These are phyloP conservation scores for Debaryomyces hansenii DNA, from an alignment of 805 yeast species.

Conservation along the genomic window DNA sequence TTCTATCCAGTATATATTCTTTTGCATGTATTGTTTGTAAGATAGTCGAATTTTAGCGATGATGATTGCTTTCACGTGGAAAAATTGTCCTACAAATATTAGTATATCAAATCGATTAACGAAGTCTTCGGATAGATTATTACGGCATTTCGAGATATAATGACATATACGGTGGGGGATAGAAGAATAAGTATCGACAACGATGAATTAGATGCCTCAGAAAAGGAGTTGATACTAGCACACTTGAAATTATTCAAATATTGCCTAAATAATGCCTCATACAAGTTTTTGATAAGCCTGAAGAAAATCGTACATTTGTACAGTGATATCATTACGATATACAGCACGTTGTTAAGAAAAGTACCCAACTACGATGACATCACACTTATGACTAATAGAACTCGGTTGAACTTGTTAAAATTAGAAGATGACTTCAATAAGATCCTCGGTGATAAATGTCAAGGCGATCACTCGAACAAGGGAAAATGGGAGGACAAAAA, in stretches of 20 bases:
- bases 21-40: background rate
- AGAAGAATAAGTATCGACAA: constrained; percentile 24
- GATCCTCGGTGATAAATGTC: constrained; percentile 21
- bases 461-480: constrained; percentile 6
- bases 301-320: constrained; percentile 37
- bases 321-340: constrained; percentile 39
- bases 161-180: constrained; percentile 44
- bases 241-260: constrained; percentile 31
- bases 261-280: constrained; percentile 33
- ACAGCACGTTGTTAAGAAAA: constrained; percentile 37
- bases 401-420: constrained; percentile 17
- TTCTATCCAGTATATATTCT: background rate
- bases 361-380: constrained; percentile 43
- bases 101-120: too few species aligned
- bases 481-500: constrained; percentile 24
- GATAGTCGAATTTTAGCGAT: background rate
- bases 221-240: constrained; percentile 23
- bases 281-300: constrained; percentile 23
- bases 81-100: too few species aligned
- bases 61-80: background rate
- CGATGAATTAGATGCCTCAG: constrained; percentile 17
- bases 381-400: constrained; percentile 27
- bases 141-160: constrained; percentile 6
- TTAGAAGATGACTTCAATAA: constrained; percentile 34
- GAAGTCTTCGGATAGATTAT: too few species aligned